These are phyloP conservation scores for Auriscalpium orientale DNA, from an alignment of 768 basidiomycete genomes.

Conservation along the genomic window DNA sequence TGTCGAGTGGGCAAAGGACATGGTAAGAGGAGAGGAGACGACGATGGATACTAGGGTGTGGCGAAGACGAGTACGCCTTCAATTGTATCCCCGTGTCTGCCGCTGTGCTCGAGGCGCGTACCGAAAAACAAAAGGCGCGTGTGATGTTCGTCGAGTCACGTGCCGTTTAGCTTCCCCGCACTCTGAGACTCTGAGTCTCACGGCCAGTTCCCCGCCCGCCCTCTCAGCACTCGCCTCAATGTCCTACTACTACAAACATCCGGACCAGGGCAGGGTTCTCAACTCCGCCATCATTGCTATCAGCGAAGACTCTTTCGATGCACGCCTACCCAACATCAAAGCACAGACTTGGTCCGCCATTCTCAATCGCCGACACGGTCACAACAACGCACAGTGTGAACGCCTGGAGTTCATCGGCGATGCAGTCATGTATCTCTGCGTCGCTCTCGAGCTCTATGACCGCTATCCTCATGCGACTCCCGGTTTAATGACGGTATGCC, in stretches of 20 bases:
- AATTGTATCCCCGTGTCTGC: no score
- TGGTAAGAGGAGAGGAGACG: neutral
- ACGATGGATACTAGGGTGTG: neutral
- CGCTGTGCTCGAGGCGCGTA: neutral
- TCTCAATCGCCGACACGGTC: conserved; percentile 2
- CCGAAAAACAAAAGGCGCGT: neutral
- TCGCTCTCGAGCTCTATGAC: conserved; percentile 32
- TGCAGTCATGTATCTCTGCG: conserved; percentile 35
- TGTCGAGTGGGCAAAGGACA: neutral
- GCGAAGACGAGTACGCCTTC: neutral
- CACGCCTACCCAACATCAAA: conserved; percentile 28
- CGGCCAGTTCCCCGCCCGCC: no score
- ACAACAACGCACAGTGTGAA: conserved; percentile 24
- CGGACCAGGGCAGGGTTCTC: conserved; percentile 10
- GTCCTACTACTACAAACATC: neutral
- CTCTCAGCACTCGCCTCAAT: neutral
- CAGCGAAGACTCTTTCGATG: conserved; percentile 16
- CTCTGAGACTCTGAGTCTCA: no score
- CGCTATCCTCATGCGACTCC: conserved; percentile 20
- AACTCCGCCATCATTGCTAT: conserved; percentile 16
- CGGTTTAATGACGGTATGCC: conserved; percentile 22
- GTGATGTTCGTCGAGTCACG: neutral
- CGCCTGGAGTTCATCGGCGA: conserved; percentile 43
- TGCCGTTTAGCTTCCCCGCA: neutral
- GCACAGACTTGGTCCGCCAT: conserved; percentile 23